Evolutionary conservation across 768 basidiomycete species (phyloP), one percentile per base, ranked within the genome.

Genomic region (Lentinula guzmanii): DNA sequence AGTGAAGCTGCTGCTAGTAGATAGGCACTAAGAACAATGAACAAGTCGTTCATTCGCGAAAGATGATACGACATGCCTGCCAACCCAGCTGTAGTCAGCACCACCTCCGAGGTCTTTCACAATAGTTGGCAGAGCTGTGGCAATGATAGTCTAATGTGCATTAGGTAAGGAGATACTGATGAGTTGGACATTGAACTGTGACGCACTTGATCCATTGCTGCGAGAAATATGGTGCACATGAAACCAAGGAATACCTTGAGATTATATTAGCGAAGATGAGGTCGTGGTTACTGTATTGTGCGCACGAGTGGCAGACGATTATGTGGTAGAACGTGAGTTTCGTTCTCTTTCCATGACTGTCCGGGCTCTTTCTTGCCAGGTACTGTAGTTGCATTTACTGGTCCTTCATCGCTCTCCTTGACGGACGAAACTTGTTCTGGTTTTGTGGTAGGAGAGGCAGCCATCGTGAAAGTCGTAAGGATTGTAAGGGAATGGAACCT

Each of bases 121-220:
- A 54, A 91, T 90, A 0, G 87, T 89, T 1, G 89, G 89, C 34
- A 91, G 72, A n/a, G 89, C 89, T 6, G 89, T 90, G 9, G 87
- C 83, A 10, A 90, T 84, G 61, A 87, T 86, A 15, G 84, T 86
- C 84, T 86, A 35, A 18, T 31, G 24, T 24, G 16, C 7, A 43
- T 45, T 16, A 51, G 60, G 39, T 18, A 41, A 43, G 24, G 59
- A 31, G 35, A 51, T 9, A 21, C n/a, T 28, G 39, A 11, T 7
- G 24, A 37, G 18, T 50, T n/a, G 42, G 15, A 31, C 45, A 42
- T 24, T 9, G 45, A 6, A 21, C 16, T 9, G 37, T 39, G 2
- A 65, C 68, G 15, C 61, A 85, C 86, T 74, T 87, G 85, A 67
- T 87, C 86, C 43, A 87, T 73, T 4, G 85, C 84, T 7, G 83